Evolutionary conservation across 2,329 filamentous ascomycete species (phyloP).

Genomic region (Penicillium fuscoglaucum): DNA sequence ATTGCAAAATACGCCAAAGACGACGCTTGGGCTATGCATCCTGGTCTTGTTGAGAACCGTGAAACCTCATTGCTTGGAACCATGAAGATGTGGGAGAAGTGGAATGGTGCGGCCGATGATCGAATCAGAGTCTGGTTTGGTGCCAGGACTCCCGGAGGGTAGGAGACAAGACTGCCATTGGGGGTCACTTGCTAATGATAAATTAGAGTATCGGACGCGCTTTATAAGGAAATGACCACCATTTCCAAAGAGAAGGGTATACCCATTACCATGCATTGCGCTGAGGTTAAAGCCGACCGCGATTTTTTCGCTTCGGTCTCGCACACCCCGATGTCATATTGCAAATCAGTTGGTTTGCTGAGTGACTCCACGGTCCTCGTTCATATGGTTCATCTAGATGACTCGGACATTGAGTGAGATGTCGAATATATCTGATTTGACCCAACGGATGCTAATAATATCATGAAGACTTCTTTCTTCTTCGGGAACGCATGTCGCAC

Average conservation of each 20-base stretch:
- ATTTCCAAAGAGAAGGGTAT: constrained; percentile 44
- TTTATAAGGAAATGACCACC: constrained; percentile 45
- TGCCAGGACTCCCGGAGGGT: constrained; percentile 50
- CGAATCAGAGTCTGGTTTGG: constrained; percentile 53
- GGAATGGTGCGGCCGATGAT: constrained; percentile 39
- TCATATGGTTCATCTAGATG: too few relatives aligned
- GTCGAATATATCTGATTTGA: too few relatives aligned
- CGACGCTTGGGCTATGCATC: constrained; percentile 47
- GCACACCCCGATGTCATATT: too few relatives aligned
- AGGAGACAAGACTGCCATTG: constrained; percentile 14
- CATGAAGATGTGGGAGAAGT: constrained; percentile 38
- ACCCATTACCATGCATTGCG: constrained; percentile 38
- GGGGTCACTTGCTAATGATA: constrained; percentile 1
- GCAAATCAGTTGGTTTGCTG: too few relatives aligned
- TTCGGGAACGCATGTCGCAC: too few relatives aligned
- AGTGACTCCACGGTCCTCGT: too few relatives aligned
- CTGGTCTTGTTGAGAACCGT: constrained; percentile 44
- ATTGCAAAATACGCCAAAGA: constrained; percentile 47
- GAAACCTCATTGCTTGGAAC: constrained; percentile 45
- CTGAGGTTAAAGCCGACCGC: too few relatives aligned
- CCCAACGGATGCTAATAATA: too few relatives aligned
- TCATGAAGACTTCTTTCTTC: too few relatives aligned
- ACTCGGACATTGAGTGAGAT: too few relatives aligned
- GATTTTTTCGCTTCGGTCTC: too few relatives aligned
- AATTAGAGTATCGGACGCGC: constrained; percentile 33